A percentile compares a stretch with the other conserved stretches of the same genome.
These are phyloP conservation scores for Scedosporium minutisporum DNA, from an alignment of 2,329 filamentous ascomycete species.

Conservation along the genomic window DNA sequence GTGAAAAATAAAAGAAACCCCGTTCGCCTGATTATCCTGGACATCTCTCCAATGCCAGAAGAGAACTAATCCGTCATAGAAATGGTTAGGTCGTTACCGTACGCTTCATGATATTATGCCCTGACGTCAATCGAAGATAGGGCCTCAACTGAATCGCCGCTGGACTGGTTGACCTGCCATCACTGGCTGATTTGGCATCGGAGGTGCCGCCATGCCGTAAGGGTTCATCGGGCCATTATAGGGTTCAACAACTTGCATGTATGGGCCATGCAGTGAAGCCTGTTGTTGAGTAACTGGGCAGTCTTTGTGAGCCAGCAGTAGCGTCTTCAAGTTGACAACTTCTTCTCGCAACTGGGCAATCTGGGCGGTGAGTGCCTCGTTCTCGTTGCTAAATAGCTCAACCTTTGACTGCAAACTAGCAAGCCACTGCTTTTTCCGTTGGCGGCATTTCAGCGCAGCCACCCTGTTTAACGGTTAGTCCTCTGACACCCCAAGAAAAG, in stretches of 20 bases:
- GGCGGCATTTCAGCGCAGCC: slow-evolving; percentile 90
- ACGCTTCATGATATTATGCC: neutral
- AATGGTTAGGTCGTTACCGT: neutral
- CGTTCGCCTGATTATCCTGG: too few species aligned
- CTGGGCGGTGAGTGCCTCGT: slow-evolving; percentile 75
- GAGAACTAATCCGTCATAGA: neutral
- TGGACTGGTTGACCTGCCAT: slow-evolving; percentile 46
- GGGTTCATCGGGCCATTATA: slow-evolving; percentile 48
- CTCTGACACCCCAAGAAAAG: neutral
- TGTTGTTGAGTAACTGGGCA: slow-evolving; percentile 88
- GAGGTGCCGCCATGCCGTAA: slow-evolving; percentile 42
- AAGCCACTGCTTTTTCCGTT: slow-evolving; percentile 98
- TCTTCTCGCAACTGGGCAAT: slow-evolving; percentile 83
- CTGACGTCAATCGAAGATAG: slow-evolving; percentile 1
- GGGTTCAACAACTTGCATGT: slow-evolving; percentile 46
- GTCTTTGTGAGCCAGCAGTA: slow-evolving; percentile 90
- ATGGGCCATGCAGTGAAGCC: slow-evolving; percentile 42
- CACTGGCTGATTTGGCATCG: slow-evolving; percentile 42
- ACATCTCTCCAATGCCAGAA: neutral
- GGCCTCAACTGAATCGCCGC: slow-evolving; percentile 46
- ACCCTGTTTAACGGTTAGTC: slow-evolving; percentile 49
- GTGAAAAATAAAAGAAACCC: neutral
- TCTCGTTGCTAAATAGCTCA: slow-evolving; percentile 84
- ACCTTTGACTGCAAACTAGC: slow-evolving; percentile 91
- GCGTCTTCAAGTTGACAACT: slow-evolving; percentile 86